Conservation (phyloP, 768 basidiomycete species). For the Tylopilus plumbeoviolaceoides region DNA sequence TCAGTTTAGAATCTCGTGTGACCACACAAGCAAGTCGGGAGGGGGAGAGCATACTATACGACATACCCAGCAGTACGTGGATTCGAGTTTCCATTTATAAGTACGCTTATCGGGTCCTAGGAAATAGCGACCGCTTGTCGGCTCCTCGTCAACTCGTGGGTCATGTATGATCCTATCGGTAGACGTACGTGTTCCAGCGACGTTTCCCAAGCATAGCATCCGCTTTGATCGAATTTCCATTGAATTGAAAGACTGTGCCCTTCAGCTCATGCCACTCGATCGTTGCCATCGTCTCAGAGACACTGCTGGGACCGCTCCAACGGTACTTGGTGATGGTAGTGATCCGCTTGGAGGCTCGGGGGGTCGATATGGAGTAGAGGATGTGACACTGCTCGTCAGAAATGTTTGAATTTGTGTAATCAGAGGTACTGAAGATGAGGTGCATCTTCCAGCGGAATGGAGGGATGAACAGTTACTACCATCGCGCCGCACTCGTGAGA, state of each 20-base stretch:
- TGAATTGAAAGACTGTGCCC: conserved; percentile 28
- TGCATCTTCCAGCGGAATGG: conserved; percentile 9
- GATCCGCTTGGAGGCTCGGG: conserved; percentile 9
- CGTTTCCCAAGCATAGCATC: conserved; percentile 20
- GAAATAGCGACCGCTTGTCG: conserved; percentile 30
- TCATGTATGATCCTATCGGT: not conserved
- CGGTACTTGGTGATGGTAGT: conserved; percentile 25
- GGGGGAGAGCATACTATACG: not conserved
- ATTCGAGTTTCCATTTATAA: conserved; percentile 35
- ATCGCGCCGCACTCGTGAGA: conserved; percentile 2
- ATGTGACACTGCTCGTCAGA: conserved; percentile 16
- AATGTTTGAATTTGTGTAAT: conserved; percentile 18
- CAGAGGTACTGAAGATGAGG: conserved; percentile 19
- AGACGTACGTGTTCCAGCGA: conserved; percentile 22
- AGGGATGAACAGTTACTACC: not conserved
- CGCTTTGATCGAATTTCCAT: conserved; percentile 26
- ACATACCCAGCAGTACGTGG: conserved; percentile 25
- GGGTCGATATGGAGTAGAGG: conserved; percentile 22
- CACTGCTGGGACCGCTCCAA: conserved; percentile 17
- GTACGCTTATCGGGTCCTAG: conserved; percentile 29
- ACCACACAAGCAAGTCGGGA: not conserved
- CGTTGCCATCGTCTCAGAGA: conserved; percentile 29
- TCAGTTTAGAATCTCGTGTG: not conserved
- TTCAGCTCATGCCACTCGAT: conserved; percentile 33
- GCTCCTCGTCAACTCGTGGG: not conserved